Evolutionary conservation across 768 basidiomycete genomes (phyloP).

Genomic region (Plicaturopsis crispa): DNA sequence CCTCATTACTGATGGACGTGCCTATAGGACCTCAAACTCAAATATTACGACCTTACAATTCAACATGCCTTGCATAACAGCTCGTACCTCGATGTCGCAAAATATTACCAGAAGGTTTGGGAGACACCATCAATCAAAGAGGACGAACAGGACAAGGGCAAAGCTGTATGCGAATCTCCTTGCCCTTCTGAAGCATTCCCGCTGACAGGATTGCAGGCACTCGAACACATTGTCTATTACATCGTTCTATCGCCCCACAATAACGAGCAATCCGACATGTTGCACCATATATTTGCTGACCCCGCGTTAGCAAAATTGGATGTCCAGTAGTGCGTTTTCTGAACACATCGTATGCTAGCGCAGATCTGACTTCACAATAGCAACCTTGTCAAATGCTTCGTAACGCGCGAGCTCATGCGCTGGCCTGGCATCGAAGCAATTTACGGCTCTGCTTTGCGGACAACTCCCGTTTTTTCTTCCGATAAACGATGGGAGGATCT

Average conservation of each 20-base stretch:
- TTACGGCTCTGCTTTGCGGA: conserved; percentile 78
- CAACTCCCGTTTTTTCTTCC: conserved; percentile 72
- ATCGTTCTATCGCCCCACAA: conserved; percentile 89
- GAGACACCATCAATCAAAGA: conserved; percentile 92
- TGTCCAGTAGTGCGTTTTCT: conserved; percentile 69
- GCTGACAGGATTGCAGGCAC: conserved; percentile 70
- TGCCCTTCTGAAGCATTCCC: not conserved
- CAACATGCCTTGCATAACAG: conserved; percentile 82
- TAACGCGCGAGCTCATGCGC: conserved; percentile 87
- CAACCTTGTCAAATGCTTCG: conserved; percentile 90
- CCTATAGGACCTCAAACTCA: conserved; percentile 87
- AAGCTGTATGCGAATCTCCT: conserved; percentile 39
- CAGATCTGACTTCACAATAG: conserved; percentile 31
- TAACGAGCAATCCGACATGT: conserved; percentile 97
- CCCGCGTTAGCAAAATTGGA: conserved; percentile 75
- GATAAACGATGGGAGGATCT: conserved; percentile 91
- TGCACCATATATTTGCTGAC: conserved; percentile 79
- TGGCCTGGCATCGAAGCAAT: conserved; percentile 92
- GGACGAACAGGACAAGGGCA: conserved; percentile 64
- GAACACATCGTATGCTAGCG: not conserved
- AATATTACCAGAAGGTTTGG: conserved; percentile 95
- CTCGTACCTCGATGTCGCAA: conserved; percentile 88
- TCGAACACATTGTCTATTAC: conserved; percentile 94
- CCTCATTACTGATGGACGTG: conserved; percentile 5
- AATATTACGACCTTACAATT: conserved; percentile 95